Evolutionary conservation across 768 basidiomycete genomes (phyloP), one percentile per base, ranked within the genome.

Genomic region (Suillus decipiens): DNA sequence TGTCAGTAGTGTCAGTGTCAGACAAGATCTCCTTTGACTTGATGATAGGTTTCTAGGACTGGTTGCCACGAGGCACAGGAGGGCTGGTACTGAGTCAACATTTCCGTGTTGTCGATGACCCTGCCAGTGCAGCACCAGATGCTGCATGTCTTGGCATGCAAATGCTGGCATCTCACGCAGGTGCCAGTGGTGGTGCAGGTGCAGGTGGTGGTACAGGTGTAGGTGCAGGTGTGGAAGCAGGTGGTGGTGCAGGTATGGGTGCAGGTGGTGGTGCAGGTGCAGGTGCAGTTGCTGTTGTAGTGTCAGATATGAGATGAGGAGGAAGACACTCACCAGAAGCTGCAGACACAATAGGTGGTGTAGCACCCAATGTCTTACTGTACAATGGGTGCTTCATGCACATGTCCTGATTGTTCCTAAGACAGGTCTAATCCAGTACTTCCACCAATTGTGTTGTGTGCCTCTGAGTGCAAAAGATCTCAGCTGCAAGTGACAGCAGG

Each of bases 401-500:
- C 48, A 50, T 50, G 1, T 50, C 24, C 48, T 17, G 24, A 28
- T 50, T 50, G 48, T 50, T 7, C 14, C 24, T 15, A 50, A 50
- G 24, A 28, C 1, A 1, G 48, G 14, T 50, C 48, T 14, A 50
- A 28, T 50, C 48, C 3, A 14, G 48, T 24, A 50, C 15, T 50
- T 31, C 48, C 48, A 28, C 48, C 48, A 50, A 28, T 50, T 50
- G 28, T 28, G 48, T 9, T 8, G 28, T 50, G 48, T 8, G 0
- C 48, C 48, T 50, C 48, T 50, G 48, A 50, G 48, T 15, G 1
- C 4, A 3, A 50, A 50, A 50, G 48, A 50, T 50, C 48, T 50
- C 48, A 31, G 48, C 48, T 50, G 48, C 48, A 28, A 50, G 24
- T 28, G 24, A 50, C 48, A 50, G 48, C 48, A 50, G 48, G 48